Percentiles rank a stretch among this genome's conserved stretches.
Conservation (phyloP, 106 monocot genomes). For the Gastrodia elata region DNA sequence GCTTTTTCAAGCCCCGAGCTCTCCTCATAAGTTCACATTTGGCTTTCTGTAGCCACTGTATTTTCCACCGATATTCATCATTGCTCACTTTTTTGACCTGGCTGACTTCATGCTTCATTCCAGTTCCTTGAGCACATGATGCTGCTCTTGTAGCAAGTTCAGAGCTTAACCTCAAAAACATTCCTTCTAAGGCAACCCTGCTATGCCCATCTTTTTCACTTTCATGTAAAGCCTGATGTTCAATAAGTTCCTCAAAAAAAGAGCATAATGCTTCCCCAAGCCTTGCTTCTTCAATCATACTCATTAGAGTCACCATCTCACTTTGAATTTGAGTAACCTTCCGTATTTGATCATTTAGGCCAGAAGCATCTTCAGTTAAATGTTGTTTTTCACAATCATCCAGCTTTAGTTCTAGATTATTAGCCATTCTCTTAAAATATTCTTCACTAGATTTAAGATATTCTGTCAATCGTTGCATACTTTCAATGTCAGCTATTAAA, state of each 20-base stretch:
- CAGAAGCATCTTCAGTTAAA: constrained; percentile 50
- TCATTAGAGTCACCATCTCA: constrained; percentile 45
- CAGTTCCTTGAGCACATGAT: constrained; percentile 41
- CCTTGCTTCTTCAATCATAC: constrained; percentile 51
- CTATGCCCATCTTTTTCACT: constrained; percentile 42
- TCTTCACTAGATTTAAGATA: constrained; percentile 61
- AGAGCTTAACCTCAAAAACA: constrained; percentile 42
- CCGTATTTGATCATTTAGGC: constrained; percentile 45
- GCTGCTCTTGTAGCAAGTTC: constrained; percentile 7
- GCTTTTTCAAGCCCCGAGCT: constrained; percentile 33
- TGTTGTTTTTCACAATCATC: constrained; percentile 84
- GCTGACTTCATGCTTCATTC: constrained; percentile 65
- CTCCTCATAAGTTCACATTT: constrained; percentile 39
- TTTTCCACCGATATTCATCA: constrained; percentile 56
- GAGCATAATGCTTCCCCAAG: constrained; percentile 31
- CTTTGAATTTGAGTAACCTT: constrained; percentile 57
- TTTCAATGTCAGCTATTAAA: constrained; percentile 55
- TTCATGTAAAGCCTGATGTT: constrained; percentile 48
- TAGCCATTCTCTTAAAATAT: constrained; percentile 35
- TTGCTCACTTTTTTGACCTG: constrained; percentile 50
- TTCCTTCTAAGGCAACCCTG: constrained; percentile 62
- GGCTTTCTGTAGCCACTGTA: constrained; percentile 61
- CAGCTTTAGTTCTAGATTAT: constrained; percentile 63
- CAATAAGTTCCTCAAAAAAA: constrained; percentile 29
- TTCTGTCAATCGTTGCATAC: constrained; percentile 48